Base-by-base conservation (phyloP, 148 eudicot species). In the Chenopodium berlandieri region DNA sequence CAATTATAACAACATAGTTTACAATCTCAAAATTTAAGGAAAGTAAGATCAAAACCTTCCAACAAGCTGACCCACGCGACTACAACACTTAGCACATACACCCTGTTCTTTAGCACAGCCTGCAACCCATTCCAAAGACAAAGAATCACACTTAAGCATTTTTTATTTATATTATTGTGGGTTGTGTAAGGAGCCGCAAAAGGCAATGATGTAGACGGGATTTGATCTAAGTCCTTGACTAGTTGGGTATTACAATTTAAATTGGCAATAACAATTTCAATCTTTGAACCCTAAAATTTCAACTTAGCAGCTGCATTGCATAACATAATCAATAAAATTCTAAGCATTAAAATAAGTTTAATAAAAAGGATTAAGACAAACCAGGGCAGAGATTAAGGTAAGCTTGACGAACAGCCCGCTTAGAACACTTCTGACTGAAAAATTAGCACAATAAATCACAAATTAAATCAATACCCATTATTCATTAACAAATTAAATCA, bases 91-190 rank as follows among this genome's bases (percentile, higher is more conserved):
- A 76, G 99, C 95, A 82, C 99, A 96, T 30, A 94, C 94, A 68
- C 90, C 87, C 37, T 94, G 94, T 71, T 96, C 98, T 89, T 92
- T 94, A 4, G 99, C 98, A 87, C 99, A 96, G 48, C 89, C 99
- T 96, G 73, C 79, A 69, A 69, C 54, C 76, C 79, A 68, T 48
- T 46, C 5, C 75, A 81, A 80, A 66, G 50, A 68, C 78, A 58
- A 7, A 31, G 16, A 80, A 71, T 75, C 48, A 80, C 52, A 25
- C 56, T 40, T 16, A 30, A 8, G 50, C 8, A 1, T 1, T 31
- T 31, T 31, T 31, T 31, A 31, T 31, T 31, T 31, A 31, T 31
- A 31, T 31, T 31, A 31, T 31, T 31, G 16, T 52, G 16, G 16
- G 22, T 6, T 56, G 20, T 56, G 4, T 12, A 56, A 56, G 20